phyloP scores from a whole-genome alignment of 805 yeast genomes.

The Yamadazyma philogaea region DNA sequence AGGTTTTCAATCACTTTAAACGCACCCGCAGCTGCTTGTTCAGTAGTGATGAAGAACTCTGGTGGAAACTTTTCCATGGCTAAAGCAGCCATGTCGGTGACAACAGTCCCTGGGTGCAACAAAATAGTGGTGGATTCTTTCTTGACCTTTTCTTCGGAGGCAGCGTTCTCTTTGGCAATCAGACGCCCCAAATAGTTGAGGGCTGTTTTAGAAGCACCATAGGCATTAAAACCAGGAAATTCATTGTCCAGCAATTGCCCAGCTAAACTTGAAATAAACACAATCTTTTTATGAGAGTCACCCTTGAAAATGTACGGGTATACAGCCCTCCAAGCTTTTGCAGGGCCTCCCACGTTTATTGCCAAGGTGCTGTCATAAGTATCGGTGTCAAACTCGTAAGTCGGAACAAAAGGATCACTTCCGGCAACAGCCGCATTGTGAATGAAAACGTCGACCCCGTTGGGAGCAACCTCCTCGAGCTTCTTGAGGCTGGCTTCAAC shows the following conservation, averaged over 20 bases:
- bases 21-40: not conserved
- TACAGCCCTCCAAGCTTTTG: slow-evolving; percentile 10
- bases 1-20: not conserved
- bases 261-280: slow-evolving; percentile 23
- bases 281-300: slow-evolving; percentile 15
- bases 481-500: slow-evolving; percentile 9
- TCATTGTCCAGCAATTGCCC: slow-evolving; percentile 2
- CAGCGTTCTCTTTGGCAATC: slow-evolving; percentile 21
- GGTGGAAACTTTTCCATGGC: not conserved
- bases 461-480: slow-evolving; percentile 9
- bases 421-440: slow-evolving; percentile 29
- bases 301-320: slow-evolving; percentile 12
- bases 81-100: not conserved
- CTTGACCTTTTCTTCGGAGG: slow-evolving; percentile 20
- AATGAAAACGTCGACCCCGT: slow-evolving; percentile 29
- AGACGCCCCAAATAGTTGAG: slow-evolving; percentile 26
- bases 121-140: slow-evolving; percentile 17
- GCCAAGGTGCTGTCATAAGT: slow-evolving; percentile 2
- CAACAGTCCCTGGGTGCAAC: slow-evolving; percentile 35
- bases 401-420: not conserved
- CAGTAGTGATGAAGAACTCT: not conserved
- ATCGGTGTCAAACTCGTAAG: slow-evolving; percentile 7
- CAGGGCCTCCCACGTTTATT: slow-evolving; percentile 13
- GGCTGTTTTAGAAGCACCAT: slow-evolving; percentile 39
- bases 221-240: slow-evolving; percentile 18